Conservation (phyloP, 768 basidiomycete genomes). For the Lyophyllum semitale region DNA sequence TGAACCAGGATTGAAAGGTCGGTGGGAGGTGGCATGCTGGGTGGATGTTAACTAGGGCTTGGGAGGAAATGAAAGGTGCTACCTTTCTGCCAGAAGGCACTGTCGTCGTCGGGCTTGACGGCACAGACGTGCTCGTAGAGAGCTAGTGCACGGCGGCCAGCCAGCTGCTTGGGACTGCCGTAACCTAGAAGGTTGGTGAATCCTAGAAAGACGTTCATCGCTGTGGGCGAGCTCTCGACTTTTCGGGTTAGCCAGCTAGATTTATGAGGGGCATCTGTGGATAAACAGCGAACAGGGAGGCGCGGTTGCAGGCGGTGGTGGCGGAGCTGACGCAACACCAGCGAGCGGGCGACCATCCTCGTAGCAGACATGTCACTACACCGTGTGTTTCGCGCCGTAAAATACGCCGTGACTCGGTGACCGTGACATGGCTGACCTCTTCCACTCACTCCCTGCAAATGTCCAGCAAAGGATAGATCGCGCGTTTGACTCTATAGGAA, state of each 20-base stretch:
- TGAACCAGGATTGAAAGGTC: slow-evolving; percentile 98
- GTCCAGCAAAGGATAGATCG: slow-evolving; percentile 51
- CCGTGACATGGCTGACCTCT: slow-evolving; percentile 23
- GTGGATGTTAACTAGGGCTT: slow-evolving; percentile 2
- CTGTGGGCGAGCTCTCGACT: slow-evolving; percentile 50
- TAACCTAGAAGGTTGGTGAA: slow-evolving; percentile 61
- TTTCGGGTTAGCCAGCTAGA: slow-evolving; percentile 56
- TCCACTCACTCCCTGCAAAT: slow-evolving; percentile 39
- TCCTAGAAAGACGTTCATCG: slow-evolving; percentile 45
- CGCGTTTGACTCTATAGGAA: slow-evolving; percentile 43
- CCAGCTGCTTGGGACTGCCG: slow-evolving; percentile 59
- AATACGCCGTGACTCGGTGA: slow-evolving; percentile 12
- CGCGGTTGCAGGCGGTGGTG: slow-evolving; percentile 1
- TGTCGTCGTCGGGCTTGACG: slow-evolving; percentile 57
- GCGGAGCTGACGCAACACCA: slow-evolving; percentile 14
- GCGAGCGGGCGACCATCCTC: slow-evolving; percentile 15
- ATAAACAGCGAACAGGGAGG: neutral
- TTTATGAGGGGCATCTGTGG: neutral
- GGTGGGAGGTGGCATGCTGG: slow-evolving; percentile 83
- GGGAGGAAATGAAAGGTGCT: neutral
- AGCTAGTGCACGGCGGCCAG: slow-evolving; percentile 56
- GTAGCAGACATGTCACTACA: too few relatives aligned
- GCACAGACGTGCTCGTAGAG: slow-evolving; percentile 63
- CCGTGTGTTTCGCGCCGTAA: too few relatives aligned
- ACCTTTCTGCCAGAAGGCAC: slow-evolving; percentile 68